phyloP scores from a whole-genome alignment of 1,284 basidiomycete species.

The Leccinum cinnamomeum region DNA sequence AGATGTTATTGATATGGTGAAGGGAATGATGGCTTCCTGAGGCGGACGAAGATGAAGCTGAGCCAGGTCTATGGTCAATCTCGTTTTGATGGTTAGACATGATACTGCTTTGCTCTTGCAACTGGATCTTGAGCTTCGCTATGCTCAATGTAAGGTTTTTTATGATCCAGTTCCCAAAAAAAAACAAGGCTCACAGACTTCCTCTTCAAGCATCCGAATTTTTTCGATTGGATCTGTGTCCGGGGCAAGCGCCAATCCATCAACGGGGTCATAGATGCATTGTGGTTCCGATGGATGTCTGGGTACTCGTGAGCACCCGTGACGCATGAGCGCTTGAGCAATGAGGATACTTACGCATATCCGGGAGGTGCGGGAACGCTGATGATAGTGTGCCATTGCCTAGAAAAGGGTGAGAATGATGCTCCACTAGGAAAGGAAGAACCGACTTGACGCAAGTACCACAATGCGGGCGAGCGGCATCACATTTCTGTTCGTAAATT shows the following conservation, averaged over 20 bases:
- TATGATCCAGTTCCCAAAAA: slow-evolving; percentile 2
- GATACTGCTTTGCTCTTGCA: slow-evolving; percentile 51
- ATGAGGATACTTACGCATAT: slow-evolving; percentile 58
- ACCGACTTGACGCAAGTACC: slow-evolving; percentile 77
- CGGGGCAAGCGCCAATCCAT: slow-evolving; percentile 70
- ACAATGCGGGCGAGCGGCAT: slow-evolving; percentile 78
- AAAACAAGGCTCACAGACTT: slow-evolving; percentile 55
- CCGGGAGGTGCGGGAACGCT: slow-evolving; percentile 77
- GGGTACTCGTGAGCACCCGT: slow-evolving; percentile 12
- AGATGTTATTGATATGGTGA: slow-evolving; percentile 9
- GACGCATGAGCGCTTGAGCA: background rate
- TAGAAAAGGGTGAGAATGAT: slow-evolving; percentile 29
- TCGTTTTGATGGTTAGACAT: slow-evolving; percentile 14
- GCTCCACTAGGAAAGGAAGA: slow-evolving; percentile 3
- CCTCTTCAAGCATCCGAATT: slow-evolving; percentile 72
- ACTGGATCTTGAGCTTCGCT: slow-evolving; percentile 64
- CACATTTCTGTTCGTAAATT: slow-evolving; percentile 64
- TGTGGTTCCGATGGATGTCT: slow-evolving; percentile 80
- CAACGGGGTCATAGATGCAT: slow-evolving; percentile 81
- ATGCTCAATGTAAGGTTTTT: slow-evolving; percentile 17
- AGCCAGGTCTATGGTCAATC: slow-evolving; percentile 21
- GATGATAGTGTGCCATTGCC: slow-evolving; percentile 76
- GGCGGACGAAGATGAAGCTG: slow-evolving; percentile 27
- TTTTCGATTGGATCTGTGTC: slow-evolving; percentile 74
- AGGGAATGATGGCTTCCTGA: slow-evolving; percentile 8